These are phyloP conservation scores for Termitomyces sp. DNA, from an alignment of 768 basidiomycete genomes.

Conservation along the genomic window DNA sequence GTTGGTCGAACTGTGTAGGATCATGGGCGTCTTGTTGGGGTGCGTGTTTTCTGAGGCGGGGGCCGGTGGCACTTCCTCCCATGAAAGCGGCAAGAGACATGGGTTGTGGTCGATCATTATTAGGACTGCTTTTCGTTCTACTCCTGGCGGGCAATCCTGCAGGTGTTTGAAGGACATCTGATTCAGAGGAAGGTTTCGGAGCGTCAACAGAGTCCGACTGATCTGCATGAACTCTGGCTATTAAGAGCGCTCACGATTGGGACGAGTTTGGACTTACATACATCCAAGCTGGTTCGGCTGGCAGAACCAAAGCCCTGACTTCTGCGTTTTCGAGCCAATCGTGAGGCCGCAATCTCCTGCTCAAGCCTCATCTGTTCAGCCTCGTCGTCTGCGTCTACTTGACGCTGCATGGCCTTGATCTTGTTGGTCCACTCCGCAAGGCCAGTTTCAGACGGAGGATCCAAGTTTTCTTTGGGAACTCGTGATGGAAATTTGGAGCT, in stretches of 20 bases:
- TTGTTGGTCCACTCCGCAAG: conserved; percentile 79
- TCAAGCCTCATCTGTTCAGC: conserved; percentile 66
- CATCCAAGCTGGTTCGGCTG: conserved; percentile 34
- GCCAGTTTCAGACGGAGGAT: conserved; percentile 51
- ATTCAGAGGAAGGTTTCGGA: conserved; percentile 24
- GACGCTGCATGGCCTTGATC: conserved; percentile 75
- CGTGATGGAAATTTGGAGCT: neutral
- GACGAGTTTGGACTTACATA: conserved; percentile 33
- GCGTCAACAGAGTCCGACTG: neutral
- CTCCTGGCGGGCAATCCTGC: conserved; percentile 17
- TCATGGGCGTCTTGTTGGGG: conserved; percentile 66
- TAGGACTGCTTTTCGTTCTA: neutral
- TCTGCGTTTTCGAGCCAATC: conserved; percentile 42
- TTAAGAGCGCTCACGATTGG: neutral
- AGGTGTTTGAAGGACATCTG: conserved; percentile 41
- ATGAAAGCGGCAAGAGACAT: conserved; percentile 80
- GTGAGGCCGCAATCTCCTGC: conserved; percentile 54
- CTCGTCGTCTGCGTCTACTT: conserved; percentile 79
- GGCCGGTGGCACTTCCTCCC: conserved; percentile 71
- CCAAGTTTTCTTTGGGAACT: conserved; percentile 29
- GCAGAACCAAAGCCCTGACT: conserved; percentile 36
- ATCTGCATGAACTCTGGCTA: conserved; percentile 6
- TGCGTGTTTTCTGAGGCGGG: conserved; percentile 64
- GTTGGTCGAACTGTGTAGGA: conserved; percentile 63
- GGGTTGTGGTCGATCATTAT: conserved; percentile 26